Conservation (phyloP, 768 basidiomycete genomes). For the Mycena galopus region DNA sequence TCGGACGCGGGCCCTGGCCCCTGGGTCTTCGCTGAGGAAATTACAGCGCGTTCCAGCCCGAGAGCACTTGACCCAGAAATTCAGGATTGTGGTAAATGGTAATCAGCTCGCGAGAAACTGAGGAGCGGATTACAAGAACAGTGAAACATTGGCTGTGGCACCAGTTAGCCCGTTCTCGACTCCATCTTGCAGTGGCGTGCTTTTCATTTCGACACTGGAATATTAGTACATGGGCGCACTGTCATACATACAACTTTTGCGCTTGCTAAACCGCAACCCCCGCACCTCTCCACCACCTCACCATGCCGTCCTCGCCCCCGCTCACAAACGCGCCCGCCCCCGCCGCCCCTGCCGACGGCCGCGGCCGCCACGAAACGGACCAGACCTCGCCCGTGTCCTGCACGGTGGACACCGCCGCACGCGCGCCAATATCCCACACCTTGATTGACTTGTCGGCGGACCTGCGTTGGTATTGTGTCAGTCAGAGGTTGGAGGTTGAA, state of each 20-base stretch:
- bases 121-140: too few relatives aligned
- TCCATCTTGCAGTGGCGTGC: too few relatives aligned
- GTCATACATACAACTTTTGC: neutral
- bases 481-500: too few relatives aligned
- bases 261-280: slow-evolving; percentile 52
- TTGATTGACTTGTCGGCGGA: slow-evolving; percentile 90
- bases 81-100: too few relatives aligned
- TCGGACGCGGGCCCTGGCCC: too few relatives aligned
- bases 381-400: slow-evolving; percentile 88
- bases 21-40: too few relatives aligned
- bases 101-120: too few relatives aligned
- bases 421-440: slow-evolving; percentile 87
- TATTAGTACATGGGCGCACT: neutral
- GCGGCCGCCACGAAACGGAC: slow-evolving; percentile 86
- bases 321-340: slow-evolving; percentile 79
- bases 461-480: slow-evolving; percentile 53
- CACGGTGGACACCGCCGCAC: slow-evolving; percentile 80
- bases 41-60: too few relatives aligned
- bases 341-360: slow-evolving; percentile 65
- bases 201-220: neutral
- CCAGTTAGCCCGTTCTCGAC: too few relatives aligned
- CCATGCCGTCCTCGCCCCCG: slow-evolving; percentile 81
- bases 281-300: slow-evolving; percentile 85
- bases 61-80: too few relatives aligned
- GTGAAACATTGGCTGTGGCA: too few relatives aligned